Percentiles rank a stretch among this genome's conserved stretches.
Conservation (phyloP, 2,329 filamentous ascomycete genomes). For the Calonectria henricotiae region DNA sequence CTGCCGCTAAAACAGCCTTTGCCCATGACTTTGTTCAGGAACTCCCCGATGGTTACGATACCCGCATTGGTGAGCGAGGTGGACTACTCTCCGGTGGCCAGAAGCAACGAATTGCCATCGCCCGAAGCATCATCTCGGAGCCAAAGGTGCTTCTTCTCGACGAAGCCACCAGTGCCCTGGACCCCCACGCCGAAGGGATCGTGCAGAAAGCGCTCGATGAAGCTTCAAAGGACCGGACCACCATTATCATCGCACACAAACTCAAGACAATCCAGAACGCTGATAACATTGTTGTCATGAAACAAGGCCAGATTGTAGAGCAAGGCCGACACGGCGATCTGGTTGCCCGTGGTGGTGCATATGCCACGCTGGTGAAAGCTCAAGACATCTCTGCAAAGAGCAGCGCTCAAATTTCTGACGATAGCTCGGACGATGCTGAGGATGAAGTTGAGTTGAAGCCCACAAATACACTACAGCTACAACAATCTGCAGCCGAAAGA, state of each 20-base stretch:
- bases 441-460: not conserved
- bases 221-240: slow-evolving; percentile 72
- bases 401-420: not conserved
- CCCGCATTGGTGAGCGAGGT: slow-evolving; percentile 74
- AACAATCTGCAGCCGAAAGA: not conserved
- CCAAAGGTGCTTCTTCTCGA: slow-evolving; percentile 64
- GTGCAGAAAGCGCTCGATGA: slow-evolving; percentile 70
- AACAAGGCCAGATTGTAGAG: slow-evolving; percentile 71
- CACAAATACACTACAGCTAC: not conserved
- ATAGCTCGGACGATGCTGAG: not conserved
- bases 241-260: slow-evolving; percentile 75
- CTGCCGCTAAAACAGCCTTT: slow-evolving; percentile 65
- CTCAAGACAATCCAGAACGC: slow-evolving; percentile 72
- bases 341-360: slow-evolving; percentile 64
- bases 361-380: slow-evolving; percentile 64
- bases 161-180: slow-evolving; percentile 67
- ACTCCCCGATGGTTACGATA: slow-evolving; percentile 65
- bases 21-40: slow-evolving; percentile 66
- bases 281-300: slow-evolving; percentile 76
- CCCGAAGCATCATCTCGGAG: slow-evolving; percentile 59
- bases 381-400: slow-evolving; percentile 35
- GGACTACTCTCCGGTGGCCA: slow-evolving; percentile 77
- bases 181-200: slow-evolving; percentile 61
- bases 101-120: slow-evolving; percentile 76
- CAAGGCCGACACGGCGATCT: slow-evolving; percentile 70